A percentile compares a stretch with the other conserved stretches of the same genome.
Conservation (phyloP, 441 rosid species). For the Croton setiger region DNA sequence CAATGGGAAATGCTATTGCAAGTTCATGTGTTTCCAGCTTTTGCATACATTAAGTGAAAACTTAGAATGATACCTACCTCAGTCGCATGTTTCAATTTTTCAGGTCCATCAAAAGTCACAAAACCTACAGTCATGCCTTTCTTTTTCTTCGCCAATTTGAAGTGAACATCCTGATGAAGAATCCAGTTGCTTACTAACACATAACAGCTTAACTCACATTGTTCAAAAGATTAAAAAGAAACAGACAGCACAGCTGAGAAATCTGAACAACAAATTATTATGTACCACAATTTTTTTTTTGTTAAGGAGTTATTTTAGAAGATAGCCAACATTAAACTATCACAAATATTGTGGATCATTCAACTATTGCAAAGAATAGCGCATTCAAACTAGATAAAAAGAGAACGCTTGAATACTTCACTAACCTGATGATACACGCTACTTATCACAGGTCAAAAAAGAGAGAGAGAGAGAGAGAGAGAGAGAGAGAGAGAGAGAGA, state of each 20-base stretch:
- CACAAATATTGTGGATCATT: not conserved
- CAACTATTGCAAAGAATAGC: not conserved
- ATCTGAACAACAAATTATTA: not conserved
- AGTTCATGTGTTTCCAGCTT: constrained; percentile 7
- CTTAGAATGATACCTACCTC: constrained; percentile 43
- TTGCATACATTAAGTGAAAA: not conserved
- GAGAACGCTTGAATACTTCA: not conserved
- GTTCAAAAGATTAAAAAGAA: not conserved
- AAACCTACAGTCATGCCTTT: constrained; percentile 82
- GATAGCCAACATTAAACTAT: not conserved
- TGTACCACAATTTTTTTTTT: too few relatives aligned
- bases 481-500: too few relatives aligned
- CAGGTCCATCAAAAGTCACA: constrained; percentile 62
- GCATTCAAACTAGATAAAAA: not conserved
- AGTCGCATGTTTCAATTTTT: constrained; percentile 50
- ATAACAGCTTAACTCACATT: not conserved
- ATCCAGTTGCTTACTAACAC: constrained; percentile 4
- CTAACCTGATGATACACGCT: not conserved
- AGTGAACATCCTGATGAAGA: constrained; percentile 50
- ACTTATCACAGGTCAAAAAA: not conserved
- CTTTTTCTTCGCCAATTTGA: constrained; percentile 72
- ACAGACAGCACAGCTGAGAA: not conserved
- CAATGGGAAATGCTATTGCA: constrained; percentile 12
- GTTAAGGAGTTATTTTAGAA: too few relatives aligned
- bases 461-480: too few relatives aligned